Evolutionary conservation across 768 basidiomycete species (phyloP).

Genomic region (Mrakia gelida): DNA sequence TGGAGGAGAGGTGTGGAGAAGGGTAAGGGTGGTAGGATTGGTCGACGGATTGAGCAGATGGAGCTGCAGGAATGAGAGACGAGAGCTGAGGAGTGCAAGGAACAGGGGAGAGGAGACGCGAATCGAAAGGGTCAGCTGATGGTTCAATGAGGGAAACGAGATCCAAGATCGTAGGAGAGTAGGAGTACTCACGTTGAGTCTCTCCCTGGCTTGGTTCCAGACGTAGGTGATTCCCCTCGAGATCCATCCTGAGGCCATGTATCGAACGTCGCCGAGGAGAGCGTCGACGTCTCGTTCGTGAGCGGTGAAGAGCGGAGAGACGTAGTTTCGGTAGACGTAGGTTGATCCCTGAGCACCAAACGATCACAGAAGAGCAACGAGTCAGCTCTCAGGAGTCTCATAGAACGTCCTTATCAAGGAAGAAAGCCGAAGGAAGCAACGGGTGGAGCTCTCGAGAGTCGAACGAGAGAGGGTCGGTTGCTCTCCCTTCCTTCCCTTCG

Average conservation of each 20-base stretch:
- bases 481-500: no score
- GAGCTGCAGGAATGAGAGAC: conserved; percentile 6
- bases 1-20: background rate
- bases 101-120: background rate
- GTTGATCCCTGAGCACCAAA: conserved; percentile 58
- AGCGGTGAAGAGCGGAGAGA: conserved; percentile 74
- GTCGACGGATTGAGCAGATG: background rate
- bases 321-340: conserved; percentile 71
- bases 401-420: background rate
- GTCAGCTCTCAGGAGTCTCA: background rate
- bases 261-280: conserved; percentile 53
- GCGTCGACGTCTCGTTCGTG: conserved; percentile 84
- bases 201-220: conserved; percentile 41
- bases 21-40: conserved; percentile 1
- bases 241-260: conserved; percentile 37
- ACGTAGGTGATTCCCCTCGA: conserved; percentile 38
- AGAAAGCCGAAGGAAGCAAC: background rate
- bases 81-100: background rate
- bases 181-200: conserved; percentile 39
- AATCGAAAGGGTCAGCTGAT: background rate
- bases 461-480: background rate
- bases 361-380: background rate
- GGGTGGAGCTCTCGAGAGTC: background rate
- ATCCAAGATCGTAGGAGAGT: background rate
- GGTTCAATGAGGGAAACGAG: background rate